These are phyloP conservation scores for Quercus ilex DNA, from an alignment of 306 rosid species.

Conservation along the genomic window DNA sequence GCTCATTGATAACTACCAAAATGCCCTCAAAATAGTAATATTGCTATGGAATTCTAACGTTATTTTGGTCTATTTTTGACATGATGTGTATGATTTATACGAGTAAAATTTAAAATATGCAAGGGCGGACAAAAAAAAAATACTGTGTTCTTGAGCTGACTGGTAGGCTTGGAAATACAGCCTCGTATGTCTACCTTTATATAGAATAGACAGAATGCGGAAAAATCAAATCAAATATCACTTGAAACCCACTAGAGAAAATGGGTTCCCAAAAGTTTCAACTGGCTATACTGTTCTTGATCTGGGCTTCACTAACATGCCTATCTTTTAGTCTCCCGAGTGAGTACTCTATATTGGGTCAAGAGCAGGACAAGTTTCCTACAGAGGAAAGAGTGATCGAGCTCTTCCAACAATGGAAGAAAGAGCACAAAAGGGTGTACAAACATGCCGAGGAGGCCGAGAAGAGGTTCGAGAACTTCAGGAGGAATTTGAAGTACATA, in stretches of 20 bases:
- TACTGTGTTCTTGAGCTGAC: slow-evolving; percentile 34
- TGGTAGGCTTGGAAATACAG: slow-evolving; percentile 41
- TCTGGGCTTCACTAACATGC: slow-evolving; percentile 36
- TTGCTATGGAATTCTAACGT: not conserved
- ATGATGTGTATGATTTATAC: not conserved
- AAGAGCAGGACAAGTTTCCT: slow-evolving; percentile 34
- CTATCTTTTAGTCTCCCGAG: slow-evolving; percentile 35
- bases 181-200: slow-evolving; percentile 21
- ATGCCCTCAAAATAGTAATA: not conserved
- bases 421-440: slow-evolving; percentile 48
- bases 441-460: slow-evolving; percentile 43
- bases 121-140: not conserved
- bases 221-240: slow-evolving; percentile 11
- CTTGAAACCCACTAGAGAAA: slow-evolving; percentile 17
- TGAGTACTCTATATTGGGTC: slow-evolving; percentile 45
- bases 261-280: slow-evolving; percentile 48
- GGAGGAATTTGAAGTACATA: slow-evolving; percentile 55
- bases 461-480: slow-evolving; percentile 60
- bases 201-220: slow-evolving; percentile 9
- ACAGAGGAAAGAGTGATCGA: slow-evolving; percentile 52
- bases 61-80: not conserved
- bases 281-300: slow-evolving; percentile 25
- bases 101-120: not conserved
- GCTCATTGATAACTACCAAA: not conserved
- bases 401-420: slow-evolving; percentile 60